These are phyloP conservation scores for Neospermospora avenae DNA, from an alignment of 2,329 filamentous ascomycete genomes.

Conservation along the genomic window DNA sequence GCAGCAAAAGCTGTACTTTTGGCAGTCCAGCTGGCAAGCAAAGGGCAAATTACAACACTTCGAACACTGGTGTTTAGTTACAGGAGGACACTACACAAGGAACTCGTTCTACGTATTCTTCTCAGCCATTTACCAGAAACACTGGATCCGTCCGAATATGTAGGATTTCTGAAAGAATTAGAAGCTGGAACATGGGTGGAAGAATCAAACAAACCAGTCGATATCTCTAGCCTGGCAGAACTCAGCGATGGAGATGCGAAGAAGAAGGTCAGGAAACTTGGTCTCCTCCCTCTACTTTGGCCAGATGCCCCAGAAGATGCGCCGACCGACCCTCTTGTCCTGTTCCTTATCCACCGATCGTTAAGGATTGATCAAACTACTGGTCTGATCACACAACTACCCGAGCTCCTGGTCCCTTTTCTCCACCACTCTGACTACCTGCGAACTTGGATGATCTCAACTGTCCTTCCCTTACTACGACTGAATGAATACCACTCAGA, in stretches of 20 bases:
- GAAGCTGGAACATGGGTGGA: slow-evolving; percentile 23
- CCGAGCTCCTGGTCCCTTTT: slow-evolving; percentile 66
- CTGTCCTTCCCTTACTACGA: slow-evolving; percentile 64
- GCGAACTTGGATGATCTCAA: slow-evolving; percentile 66
- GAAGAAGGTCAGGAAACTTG: slow-evolving; percentile 62
- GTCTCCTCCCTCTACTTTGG: slow-evolving; percentile 55
- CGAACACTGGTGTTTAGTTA: slow-evolving; percentile 56
- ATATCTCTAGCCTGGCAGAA: slow-evolving; percentile 52
- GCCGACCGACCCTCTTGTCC: slow-evolving; percentile 52
- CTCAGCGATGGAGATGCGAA: slow-evolving; percentile 61
- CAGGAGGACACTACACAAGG: slow-evolving; percentile 55
- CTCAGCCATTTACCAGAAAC: slow-evolving; percentile 76
- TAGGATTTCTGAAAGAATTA: slow-evolving; percentile 57
- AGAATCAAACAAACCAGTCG: slow-evolving; percentile 44
- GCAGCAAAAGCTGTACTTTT: slow-evolving; percentile 69
- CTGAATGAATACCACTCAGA: slow-evolving; percentile 67
- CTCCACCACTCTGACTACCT: slow-evolving; percentile 58
- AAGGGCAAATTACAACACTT: slow-evolving; percentile 62
- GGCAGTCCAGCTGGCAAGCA: slow-evolving; percentile 65
- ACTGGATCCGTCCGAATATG: slow-evolving; percentile 59
- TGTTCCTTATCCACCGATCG: slow-evolving; percentile 66
- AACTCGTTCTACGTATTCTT: slow-evolving; percentile 68
- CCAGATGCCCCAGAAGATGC: slow-evolving; percentile 46
- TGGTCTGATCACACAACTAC: slow-evolving; percentile 66
- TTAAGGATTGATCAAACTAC: slow-evolving; percentile 68